These are phyloP conservation scores for Quercus engelmannii DNA, from an alignment of 306 rosid genomes.

Conservation along the genomic window DNA sequence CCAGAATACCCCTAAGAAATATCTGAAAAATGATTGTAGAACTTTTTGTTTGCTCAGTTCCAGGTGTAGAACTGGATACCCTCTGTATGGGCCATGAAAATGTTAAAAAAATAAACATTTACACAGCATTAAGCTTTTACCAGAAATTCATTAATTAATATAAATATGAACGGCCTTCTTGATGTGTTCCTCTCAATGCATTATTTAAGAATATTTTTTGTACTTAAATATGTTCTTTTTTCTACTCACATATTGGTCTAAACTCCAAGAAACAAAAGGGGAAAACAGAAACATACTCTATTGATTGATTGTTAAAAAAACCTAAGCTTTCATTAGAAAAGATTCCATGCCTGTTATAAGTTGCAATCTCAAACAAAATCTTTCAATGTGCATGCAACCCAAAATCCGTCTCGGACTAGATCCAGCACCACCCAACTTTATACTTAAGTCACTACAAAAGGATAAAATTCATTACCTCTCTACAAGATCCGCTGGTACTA, in stretches of 20 bases:
- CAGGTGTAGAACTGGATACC: background rate
- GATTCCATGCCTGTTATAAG: background rate
- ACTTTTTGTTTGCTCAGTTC: background rate
- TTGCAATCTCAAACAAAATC: background rate
- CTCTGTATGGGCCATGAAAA: background rate
- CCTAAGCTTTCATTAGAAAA: background rate
- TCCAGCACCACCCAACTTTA: background rate
- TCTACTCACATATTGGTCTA: background rate
- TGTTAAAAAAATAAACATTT: background rate
- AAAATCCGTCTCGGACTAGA: background rate
- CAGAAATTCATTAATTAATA: background rate
- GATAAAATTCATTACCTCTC: slow-evolving; percentile 35
- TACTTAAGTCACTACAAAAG: background rate
- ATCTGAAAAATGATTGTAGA: background rate
- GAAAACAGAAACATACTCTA: background rate
- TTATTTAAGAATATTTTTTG: background rate
- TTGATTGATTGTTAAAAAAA: background rate
- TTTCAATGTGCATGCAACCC: background rate
- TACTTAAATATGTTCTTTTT: background rate
- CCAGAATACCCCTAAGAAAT: background rate
- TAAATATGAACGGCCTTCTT: background rate
- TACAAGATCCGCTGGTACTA: slow-evolving; percentile 65
- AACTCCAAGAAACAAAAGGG: background rate
- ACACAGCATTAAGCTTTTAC: background rate
- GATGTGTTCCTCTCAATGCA: background rate